Evolutionary conservation across 2,329 filamentous ascomycete species (phyloP).

Genomic region (Ascochyta clinopodiicola): DNA sequence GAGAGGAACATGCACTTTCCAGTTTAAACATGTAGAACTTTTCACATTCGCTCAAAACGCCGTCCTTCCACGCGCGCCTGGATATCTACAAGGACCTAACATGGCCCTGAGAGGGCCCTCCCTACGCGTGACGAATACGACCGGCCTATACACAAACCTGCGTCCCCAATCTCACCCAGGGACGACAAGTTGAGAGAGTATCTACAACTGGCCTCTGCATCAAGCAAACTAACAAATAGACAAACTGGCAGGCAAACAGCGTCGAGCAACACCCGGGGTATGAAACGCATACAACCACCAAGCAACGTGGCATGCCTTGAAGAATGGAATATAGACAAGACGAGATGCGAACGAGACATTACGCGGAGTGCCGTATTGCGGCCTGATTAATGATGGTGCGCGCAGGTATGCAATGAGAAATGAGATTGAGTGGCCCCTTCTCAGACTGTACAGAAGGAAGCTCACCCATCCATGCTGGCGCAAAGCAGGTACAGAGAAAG

Average conservation of each 20-base stretch:
- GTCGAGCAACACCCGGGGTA: slow-evolving; percentile 11
- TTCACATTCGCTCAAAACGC: slow-evolving; percentile 20
- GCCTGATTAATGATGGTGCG: slow-evolving; percentile 5
- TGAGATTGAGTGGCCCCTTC: not conserved
- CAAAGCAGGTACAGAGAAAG: slow-evolving; percentile 11
- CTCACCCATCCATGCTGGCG: not conserved
- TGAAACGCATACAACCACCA: not conserved
- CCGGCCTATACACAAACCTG: slow-evolving; percentile 2
- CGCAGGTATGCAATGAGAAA: not conserved
- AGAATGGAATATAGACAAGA: slow-evolving; percentile 5
- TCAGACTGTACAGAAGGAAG: not conserved
- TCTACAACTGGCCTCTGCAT: not conserved
- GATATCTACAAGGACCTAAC: slow-evolving; percentile 8
- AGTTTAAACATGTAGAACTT: slow-evolving; percentile 9
- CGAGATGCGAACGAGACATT: slow-evolving; percentile 12
- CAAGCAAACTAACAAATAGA: not conserved
- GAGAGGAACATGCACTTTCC: not conserved
- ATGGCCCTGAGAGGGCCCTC: not conserved
- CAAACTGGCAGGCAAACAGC: not conserved
- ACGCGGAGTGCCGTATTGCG: slow-evolving; percentile 6
- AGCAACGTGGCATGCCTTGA: not conserved
- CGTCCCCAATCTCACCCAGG: not conserved
- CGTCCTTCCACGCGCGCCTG: slow-evolving; percentile 4
- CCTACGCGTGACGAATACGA: not conserved
- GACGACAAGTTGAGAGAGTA: slow-evolving; percentile 1